Evolutionary conservation across 2,329 filamentous ascomycete species (phyloP).

Genomic region (Fusarium paranaense): DNA sequence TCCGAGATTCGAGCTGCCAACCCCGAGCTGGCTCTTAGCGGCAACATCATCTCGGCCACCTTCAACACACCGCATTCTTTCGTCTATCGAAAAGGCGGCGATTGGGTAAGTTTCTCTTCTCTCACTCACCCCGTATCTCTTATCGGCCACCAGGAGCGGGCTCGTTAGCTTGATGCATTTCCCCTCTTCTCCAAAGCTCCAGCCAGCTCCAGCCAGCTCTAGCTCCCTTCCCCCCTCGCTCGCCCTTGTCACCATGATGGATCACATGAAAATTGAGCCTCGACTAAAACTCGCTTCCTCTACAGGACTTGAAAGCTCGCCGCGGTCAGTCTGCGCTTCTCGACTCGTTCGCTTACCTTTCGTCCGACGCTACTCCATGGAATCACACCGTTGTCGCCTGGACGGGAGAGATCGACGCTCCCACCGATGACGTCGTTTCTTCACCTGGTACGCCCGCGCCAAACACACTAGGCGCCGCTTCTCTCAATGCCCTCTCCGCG

Average conservation of each 20-base stretch:
- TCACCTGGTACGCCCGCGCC: conserved; percentile 59
- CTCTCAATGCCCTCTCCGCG: conserved; percentile 80
- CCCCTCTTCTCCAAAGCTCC: conserved; percentile 39
- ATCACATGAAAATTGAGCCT: conserved; percentile 29
- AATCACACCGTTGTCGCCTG: conserved; percentile 93
- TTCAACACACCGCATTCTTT: conserved; percentile 72
- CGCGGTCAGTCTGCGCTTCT: conserved; percentile 92
- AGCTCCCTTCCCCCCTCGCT: conserved; percentile 25
- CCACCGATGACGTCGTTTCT: conserved; percentile 55
- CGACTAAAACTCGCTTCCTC: conserved; percentile 15
- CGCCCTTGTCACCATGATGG: conserved; percentile 3
- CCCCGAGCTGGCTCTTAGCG: conserved; percentile 68
- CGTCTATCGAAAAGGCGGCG: conserved; percentile 67
- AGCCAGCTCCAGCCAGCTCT: conserved; percentile 23
- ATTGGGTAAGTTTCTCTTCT: conserved; percentile 65
- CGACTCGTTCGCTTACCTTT: conserved; percentile 89
- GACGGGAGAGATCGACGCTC: conserved; percentile 85
- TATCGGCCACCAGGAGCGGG: conserved; percentile 18
- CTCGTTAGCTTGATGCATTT: conserved; percentile 23
- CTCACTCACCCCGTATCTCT: conserved; percentile 25
- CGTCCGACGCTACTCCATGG: conserved; percentile 86
- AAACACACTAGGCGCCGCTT: conserved; percentile 62
- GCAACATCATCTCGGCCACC: conserved; percentile 75
- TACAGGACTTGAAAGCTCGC: conserved; percentile 78
- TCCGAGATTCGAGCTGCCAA: conserved; percentile 67